Evolutionary conservation across 192 early-diverging fungal genomes (phyloP).

Genomic region (Backusella macrospora): DNA sequence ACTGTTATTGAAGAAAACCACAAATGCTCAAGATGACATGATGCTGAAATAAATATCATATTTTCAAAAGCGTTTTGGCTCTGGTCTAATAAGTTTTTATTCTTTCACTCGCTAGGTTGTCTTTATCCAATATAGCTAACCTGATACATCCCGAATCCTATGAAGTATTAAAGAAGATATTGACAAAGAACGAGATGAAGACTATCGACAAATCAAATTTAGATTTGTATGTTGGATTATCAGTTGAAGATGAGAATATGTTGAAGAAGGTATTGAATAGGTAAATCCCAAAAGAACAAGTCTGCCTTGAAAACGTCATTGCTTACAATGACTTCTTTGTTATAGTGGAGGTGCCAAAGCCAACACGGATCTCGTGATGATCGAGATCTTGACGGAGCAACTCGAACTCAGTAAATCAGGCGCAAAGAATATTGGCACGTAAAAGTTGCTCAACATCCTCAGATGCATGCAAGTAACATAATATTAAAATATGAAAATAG

Average conservation of each 20-base stretch:
- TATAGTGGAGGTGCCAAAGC: conserved; percentile 11
- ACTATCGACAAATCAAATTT: conserved; percentile 13
- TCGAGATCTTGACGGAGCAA: conserved; percentile 4
- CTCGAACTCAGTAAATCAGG: background rate
- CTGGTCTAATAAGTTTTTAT: background rate
- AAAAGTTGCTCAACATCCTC: conserved; percentile 1
- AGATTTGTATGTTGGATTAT: conserved; percentile 13
- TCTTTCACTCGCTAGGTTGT: conserved; percentile 4
- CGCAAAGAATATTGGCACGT: background rate
- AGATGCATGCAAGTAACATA: conserved; percentile 10
- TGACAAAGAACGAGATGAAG: conserved; percentile 20
- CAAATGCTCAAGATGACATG: background rate
- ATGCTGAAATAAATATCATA: conserved; percentile 9
- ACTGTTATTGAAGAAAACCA: background rate
- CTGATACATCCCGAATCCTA: conserved; percentile 17
- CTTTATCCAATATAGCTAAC: conserved; percentile 16
- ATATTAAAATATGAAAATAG: conserved; percentile 2
- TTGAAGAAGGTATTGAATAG: conserved; percentile 20
- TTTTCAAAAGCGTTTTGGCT: conserved; percentile 3
- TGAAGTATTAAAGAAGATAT: conserved; percentile 17
- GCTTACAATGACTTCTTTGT: conserved; percentile 15
- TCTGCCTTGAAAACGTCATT: conserved; percentile 8
- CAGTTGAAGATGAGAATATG: conserved; percentile 17
- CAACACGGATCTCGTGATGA: background rate
- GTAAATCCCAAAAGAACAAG: conserved; percentile 17